Evolutionary conservation across 306 rosid species (phyloP), one percentile per base, ranked within the genome.

Genomic region (Rubus parviflorus): DNA sequence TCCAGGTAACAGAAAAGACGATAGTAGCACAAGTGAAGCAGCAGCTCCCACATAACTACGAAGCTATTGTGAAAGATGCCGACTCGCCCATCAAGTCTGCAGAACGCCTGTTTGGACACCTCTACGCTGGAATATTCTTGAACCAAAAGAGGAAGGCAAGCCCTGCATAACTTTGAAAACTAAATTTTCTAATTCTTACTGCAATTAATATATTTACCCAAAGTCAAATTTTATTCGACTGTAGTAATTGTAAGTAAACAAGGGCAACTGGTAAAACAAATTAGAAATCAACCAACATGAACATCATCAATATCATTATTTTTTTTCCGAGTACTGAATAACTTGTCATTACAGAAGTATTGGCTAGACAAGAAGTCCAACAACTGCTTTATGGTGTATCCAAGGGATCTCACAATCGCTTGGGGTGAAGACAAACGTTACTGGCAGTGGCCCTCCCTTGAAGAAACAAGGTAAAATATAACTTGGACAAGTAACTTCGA

Each of bases 311-410:
- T 17, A 64, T 14, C 68, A 63, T 63, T 23, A 63, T 15, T 51
- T 30, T 30, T 30, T 30, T 30, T 30, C 35, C 35, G 35, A 30
- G 35, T 30, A 30, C 2, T 30, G 2, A 30, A 0, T 30, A 30
- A 30, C 61, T 51, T n/a, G 19, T 10, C 41, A 53, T 63, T 58
- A 45, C 83, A 84, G 88, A 81, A 77, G 75, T 73, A 76, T 48
- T 81, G 88, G 88, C 57, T 87, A 13, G 90, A 82, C 69, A 87
- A 79, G 69, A 82, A 76, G 25, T 52, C 67, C 52, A 83, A 88
- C 63, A 85, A 88, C 77, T 86, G 97, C 76, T 93, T 93, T 74
- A 81, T 85, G 90, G 22, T 93, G 77, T 91, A 82, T 81, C 91
- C 98, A 77, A 85, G 83, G 80, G 87, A 85, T 78, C 91, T 93